A percentile compares a stretch with the other conserved stretches of the same genome.
Conservation (phyloP, 805 yeast genomes). For the Nakazawaea populi region DNA sequence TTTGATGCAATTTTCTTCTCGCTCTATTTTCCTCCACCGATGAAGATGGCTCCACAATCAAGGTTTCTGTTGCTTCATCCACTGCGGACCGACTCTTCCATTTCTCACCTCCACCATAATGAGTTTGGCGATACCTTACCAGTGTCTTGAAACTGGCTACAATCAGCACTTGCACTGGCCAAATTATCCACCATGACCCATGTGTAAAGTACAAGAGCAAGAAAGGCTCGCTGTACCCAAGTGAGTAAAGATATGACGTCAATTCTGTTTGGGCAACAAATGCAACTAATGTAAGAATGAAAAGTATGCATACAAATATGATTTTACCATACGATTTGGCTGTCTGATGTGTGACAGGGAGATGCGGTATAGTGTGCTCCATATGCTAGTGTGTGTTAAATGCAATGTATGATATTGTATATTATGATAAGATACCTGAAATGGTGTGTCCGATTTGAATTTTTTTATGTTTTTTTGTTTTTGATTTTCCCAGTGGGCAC, state of each 20-base stretch:
- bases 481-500: no score
- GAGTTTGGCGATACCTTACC: slow-evolving; percentile 17
- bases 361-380: background rate
- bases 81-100: background rate
- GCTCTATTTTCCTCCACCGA: slow-evolving; percentile 4
- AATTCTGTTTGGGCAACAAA: slow-evolving; percentile 80
- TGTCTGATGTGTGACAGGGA: slow-evolving; percentile 12
- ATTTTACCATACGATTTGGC: slow-evolving; percentile 29
- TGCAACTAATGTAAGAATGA: slow-evolving; percentile 43
- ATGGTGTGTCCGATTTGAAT: no score
- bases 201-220: slow-evolving; percentile 65
- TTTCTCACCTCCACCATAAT: background rate
- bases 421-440: no score
- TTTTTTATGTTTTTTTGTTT: no score
- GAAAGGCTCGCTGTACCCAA: slow-evolving; percentile 64
- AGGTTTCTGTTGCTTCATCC: background rate
- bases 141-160: slow-evolving; percentile 43
- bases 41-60: background rate
- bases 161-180: slow-evolving; percentile 59
- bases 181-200: slow-evolving; percentile 67
- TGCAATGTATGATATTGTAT: no score
- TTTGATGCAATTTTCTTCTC: background rate
- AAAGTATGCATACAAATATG: slow-evolving; percentile 39
- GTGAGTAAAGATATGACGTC: slow-evolving; percentile 60
- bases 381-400: no score